Conservation (phyloP, 345 rosid genomes). For the Citrus cavaleriei region DNA sequence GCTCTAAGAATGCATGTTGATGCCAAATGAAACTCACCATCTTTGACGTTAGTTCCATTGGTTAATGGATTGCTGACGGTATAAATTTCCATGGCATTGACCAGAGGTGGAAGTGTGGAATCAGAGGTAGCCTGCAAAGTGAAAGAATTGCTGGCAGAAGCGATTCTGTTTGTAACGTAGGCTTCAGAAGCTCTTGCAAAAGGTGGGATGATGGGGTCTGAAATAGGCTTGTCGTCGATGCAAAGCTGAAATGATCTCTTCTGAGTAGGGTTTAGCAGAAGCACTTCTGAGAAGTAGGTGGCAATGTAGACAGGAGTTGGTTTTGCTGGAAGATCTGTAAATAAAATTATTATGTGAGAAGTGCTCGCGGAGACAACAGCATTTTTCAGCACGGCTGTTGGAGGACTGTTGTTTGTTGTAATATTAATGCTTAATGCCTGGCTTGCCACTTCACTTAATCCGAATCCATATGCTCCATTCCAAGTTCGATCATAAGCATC, state of each 20-base stretch:
- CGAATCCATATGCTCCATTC: constrained; percentile 1
- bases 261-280: neutral
- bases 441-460: neutral
- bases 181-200: neutral
- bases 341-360: neutral
- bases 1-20: too few species aligned
- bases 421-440: neutral
- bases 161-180: constrained; percentile 5
- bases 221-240: neutral
- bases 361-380: constrained; percentile 5
- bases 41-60: constrained; percentile 11
- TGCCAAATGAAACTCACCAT: constrained; percentile 2
- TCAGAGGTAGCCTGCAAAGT: neutral
- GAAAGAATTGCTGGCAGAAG: constrained; percentile 8
- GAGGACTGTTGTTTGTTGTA: constrained; percentile 7
- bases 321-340: neutral
- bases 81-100: constrained; percentile 15
- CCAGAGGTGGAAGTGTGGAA: constrained; percentile 8
- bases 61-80: constrained; percentile 5
- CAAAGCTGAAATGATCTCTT: constrained; percentile 17
- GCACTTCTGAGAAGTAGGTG: constrained; percentile 20
- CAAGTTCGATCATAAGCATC: constrained; percentile 28
- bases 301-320: constrained; percentile 4
- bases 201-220: constrained; percentile 12
- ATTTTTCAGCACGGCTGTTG: neutral